Conservation (phyloP, 139 green algal genomes). For the Monoraphidium neglectum region DNA sequence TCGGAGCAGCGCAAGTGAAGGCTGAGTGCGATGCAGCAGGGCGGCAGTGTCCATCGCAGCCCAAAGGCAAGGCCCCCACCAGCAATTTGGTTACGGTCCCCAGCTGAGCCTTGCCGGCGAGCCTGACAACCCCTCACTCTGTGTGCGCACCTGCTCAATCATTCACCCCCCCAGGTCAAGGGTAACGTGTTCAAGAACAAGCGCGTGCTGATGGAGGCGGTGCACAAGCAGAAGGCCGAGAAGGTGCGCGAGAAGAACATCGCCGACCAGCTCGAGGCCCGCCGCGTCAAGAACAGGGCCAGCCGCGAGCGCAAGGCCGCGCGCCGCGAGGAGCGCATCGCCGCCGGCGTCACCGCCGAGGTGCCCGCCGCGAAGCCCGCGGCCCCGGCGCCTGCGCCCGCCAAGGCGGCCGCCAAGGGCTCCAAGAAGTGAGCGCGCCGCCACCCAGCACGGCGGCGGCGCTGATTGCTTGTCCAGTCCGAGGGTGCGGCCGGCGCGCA, state of each 20-base stretch:
- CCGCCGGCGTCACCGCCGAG: conserved; percentile 32
- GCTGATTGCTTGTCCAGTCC: no score
- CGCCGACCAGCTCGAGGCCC: conserved; percentile 98
- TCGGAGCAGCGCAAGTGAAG: no score
- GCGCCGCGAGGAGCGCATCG: conserved; percentile 93
- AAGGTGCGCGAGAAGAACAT: conserved; percentile 98
- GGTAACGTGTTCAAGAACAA: conserved; percentile 99
- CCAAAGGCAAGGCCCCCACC: no score
- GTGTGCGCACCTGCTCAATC: no score
- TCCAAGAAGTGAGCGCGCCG: conserved; percentile 18
- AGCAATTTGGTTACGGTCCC: no score
- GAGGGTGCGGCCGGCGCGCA: no score
- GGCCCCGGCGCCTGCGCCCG: background rate
- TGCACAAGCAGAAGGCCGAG: conserved; percentile 99
- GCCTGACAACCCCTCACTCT: no score
- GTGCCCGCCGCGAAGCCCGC: conserved; percentile 22
- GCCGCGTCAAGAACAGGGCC: conserved; percentile 96
- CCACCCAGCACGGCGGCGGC: no score
- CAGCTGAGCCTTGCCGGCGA: no score
- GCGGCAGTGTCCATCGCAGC: no score
- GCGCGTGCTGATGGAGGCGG: conserved; percentile 99
- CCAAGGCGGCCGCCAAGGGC: conserved; percentile 20
- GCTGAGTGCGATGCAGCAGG: no score
- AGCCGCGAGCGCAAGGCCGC: conserved; percentile 91
- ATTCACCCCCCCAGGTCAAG: conserved; percentile 79